Percentiles rank a stretch among this genome's conserved stretches.
Evolutionary conservation across 257 asterid species (phyloP).

Genomic region (Ligustrum vulgare): DNA sequence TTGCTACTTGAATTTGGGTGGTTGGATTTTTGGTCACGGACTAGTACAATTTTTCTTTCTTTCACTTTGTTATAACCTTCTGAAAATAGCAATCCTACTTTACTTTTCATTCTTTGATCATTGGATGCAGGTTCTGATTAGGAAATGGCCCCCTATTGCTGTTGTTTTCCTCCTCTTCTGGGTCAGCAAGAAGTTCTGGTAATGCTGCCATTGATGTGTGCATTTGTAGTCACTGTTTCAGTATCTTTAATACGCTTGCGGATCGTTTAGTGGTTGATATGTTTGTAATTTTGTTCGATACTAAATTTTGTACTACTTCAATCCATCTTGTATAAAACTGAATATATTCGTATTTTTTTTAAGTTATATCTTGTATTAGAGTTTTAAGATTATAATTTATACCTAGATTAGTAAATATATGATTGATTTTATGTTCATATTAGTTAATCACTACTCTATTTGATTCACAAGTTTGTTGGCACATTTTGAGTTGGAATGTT

Average conservation of each 20-base stretch:
- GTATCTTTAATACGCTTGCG: background rate
- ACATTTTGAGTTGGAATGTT: no score
- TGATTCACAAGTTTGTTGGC: no score
- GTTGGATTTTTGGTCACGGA: background rate
- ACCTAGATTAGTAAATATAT: no score
- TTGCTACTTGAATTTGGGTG: background rate
- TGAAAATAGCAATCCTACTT: background rate
- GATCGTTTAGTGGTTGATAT: background rate
- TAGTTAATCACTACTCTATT: no score
- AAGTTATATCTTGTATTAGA: no score
- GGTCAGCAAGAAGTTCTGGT: conserved; percentile 85
- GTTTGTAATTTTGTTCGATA: no score
- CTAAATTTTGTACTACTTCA: no score
- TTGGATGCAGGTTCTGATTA: conserved; percentile 71
- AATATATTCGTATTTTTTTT: no score
- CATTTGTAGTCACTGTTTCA: conserved; percentile 22
- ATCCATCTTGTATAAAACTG: no score
- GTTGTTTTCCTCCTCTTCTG: conserved; percentile 82
- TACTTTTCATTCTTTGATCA: conserved; percentile 15
- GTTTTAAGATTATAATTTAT: no score
- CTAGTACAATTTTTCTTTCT: background rate
- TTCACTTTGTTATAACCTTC: background rate
- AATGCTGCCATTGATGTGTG: conserved; percentile 39
- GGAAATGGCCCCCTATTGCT: conserved; percentile 92
- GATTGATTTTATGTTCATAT: no score